A percentile compares a stretch with the other conserved stretches of the same genome.
Evolutionary conservation across 768 basidiomycete genomes (phyloP).

Genomic region (Mycena maculata): DNA sequence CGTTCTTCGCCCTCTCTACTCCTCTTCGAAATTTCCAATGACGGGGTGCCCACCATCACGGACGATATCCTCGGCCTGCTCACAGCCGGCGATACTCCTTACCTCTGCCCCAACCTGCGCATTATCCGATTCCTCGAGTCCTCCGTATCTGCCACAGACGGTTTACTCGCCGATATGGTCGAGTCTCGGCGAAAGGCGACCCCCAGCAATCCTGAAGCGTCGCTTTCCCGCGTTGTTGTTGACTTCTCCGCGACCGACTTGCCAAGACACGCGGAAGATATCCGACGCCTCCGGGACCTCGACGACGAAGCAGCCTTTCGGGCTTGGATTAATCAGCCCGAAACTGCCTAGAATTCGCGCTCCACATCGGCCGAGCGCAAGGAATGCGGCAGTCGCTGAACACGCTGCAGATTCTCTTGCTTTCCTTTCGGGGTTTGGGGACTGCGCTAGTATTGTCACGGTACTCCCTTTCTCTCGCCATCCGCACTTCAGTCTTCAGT

Average conservation of each 20-base stretch:
- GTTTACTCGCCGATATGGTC: constrained; percentile 28
- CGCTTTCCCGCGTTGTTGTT: constrained; percentile 18
- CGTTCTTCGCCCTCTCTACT: constrained; percentile 18
- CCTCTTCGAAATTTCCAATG: constrained; percentile 21
- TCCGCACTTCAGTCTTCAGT: no score
- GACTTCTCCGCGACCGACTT: constrained; percentile 17
- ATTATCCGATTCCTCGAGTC: constrained; percentile 27
- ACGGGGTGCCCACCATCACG: constrained; percentile 12
- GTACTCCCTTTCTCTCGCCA: no score
- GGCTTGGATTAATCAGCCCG: constrained; percentile 24
- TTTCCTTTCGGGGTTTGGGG: no score
- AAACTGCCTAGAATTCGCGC: neutral
- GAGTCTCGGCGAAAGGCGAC: constrained; percentile 1
- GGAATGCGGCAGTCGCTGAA: neutral
- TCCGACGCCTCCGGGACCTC: constrained; percentile 15
- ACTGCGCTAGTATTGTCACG: no score
- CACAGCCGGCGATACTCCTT: neutral
- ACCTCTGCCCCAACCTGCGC: constrained; percentile 22
- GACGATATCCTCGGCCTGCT: constrained; percentile 19
- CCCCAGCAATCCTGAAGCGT: neutral
- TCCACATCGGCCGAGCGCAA: neutral
- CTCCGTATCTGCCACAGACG: constrained; percentile 18
- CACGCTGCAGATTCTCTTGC: neutral
- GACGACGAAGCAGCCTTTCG: neutral
- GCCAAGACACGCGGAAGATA: constrained; percentile 8